phyloP scores from a whole-genome alignment of 495 filamentous ascomycete species.

The Trichoderma orchidacearum region DNA sequence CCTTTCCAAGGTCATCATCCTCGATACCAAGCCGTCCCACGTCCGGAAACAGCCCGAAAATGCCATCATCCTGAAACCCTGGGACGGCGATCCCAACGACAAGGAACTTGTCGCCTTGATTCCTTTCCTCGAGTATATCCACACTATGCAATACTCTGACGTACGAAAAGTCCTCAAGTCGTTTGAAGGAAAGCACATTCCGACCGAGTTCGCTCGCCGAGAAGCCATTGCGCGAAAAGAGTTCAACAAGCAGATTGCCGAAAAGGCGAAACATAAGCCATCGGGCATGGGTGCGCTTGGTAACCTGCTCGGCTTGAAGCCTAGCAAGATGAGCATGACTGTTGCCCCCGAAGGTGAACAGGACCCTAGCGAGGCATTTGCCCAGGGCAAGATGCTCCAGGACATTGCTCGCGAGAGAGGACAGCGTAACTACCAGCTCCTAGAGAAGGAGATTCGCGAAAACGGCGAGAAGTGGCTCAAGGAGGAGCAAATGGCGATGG shows the following conservation, averaged over 20 bases:
- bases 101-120: conserved; percentile 75
- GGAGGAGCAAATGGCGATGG: conserved; percentile 74
- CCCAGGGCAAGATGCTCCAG: conserved; percentile 87
- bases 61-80: conserved; percentile 79
- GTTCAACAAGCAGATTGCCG: conserved; percentile 61
- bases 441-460: conserved; percentile 79
- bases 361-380: conserved; percentile 55
- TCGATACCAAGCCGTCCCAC: conserved; percentile 75
- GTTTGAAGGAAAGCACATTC: conserved; percentile 75
- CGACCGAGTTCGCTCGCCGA: conserved; percentile 76
- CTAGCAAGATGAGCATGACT: conserved; percentile 36
- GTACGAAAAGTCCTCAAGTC: conserved; percentile 74
- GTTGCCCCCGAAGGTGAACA: conserved; percentile 51
- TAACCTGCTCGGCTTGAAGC: conserved; percentile 62
- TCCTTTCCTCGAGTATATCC: conserved; percentile 91
- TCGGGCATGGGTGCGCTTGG: conserved; percentile 49
- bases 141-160: conserved; percentile 80
- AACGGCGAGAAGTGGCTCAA: conserved; percentile 90
- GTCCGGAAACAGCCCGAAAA: conserved; percentile 82
- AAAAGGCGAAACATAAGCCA: conserved; percentile 43
- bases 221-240: conserved; percentile 70
- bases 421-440: conserved; percentile 72
- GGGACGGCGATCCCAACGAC: conserved; percentile 73
- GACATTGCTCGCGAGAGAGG: conserved; percentile 86
- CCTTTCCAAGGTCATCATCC: conserved; percentile 81